Percentiles rank a stretch among this genome's conserved stretches.
phyloP scores from a whole-genome alignment of 805 yeast genomes.

The Nakazawaea molendinolei region DNA sequence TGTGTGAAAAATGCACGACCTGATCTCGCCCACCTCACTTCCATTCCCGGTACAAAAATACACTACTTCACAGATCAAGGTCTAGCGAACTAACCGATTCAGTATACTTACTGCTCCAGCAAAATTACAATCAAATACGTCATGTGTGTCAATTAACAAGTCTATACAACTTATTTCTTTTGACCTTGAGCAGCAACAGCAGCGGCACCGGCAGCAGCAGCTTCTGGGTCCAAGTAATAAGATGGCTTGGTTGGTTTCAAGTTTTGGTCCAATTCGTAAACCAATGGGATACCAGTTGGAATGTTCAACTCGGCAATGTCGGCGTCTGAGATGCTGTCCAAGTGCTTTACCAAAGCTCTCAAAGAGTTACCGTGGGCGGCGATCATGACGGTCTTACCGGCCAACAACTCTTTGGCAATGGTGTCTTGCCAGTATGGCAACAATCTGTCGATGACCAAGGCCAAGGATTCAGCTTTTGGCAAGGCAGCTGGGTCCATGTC shows the following conservation, averaged over 20 bases:
- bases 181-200: conserved; percentile 97
- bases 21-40: no score
- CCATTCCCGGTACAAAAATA: no score
- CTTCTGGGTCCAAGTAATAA: conserved; percentile 98
- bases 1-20: not conserved
- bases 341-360: conserved; percentile 93
- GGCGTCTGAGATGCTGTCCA: conserved; percentile 86
- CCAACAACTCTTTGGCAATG: conserved; percentile 76
- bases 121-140: not conserved
- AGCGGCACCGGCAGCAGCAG: conserved; percentile 99
- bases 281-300: conserved; percentile 98
- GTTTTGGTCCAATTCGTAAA: conserved; percentile 83
- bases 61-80: no score
- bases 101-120: no score
- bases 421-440: conserved; percentile 96
- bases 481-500: conserved; percentile 79
- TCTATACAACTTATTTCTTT: conserved; percentile 35
- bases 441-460: conserved; percentile 91
- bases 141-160: not conserved
- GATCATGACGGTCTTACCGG: conserved; percentile 83
- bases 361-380: conserved; percentile 99
- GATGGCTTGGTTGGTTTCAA: conserved; percentile 89
- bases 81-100: no score
- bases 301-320: conserved; percentile 93
- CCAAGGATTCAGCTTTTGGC: conserved; percentile 92